Percentiles rank a stretch among this genome's conserved stretches.
Conservation (phyloP, 2,329 filamentous ascomycete species). For the Phialophora expanda region DNA sequence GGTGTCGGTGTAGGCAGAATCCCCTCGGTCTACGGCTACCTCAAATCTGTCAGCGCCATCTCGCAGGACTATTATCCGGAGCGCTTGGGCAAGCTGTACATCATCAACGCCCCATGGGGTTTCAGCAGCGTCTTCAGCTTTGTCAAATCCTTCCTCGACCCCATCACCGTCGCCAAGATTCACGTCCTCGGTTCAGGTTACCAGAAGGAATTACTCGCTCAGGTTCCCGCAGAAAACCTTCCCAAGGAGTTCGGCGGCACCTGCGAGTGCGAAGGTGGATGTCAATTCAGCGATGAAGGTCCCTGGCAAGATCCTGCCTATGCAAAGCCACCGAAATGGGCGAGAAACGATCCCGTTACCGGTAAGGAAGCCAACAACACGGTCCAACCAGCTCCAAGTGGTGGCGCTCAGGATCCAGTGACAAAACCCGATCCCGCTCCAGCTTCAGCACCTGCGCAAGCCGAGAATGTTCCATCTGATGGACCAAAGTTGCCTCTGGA, state of each 20-base stretch:
- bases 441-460: slow-evolving; percentile 25
- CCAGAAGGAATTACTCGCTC: slow-evolving; percentile 79
- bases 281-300: slow-evolving; percentile 83
- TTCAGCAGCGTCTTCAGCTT: slow-evolving; percentile 85
- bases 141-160: slow-evolving; percentile 93
- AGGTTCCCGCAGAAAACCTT: slow-evolving; percentile 88
- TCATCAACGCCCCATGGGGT: slow-evolving; percentile 98
- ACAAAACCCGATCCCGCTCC: slow-evolving; percentile 23
- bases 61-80: slow-evolving; percentile 99
- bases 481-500: slow-evolving; percentile 27
- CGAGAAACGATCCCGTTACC: slow-evolving; percentile 41
- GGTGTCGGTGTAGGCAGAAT: slow-evolving; percentile 84
- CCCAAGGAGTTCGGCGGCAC: slow-evolving; percentile 82
- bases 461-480: slow-evolving; percentile 27
- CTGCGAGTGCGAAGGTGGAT: slow-evolving; percentile 83
- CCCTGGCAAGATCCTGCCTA: slow-evolving; percentile 71
- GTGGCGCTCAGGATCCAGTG: slow-evolving; percentile 28
- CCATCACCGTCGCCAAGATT: slow-evolving; percentile 95
- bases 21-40: slow-evolving; percentile 83
- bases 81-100: slow-evolving; percentile 90
- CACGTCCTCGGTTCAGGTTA: slow-evolving; percentile 83
- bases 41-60: slow-evolving; percentile 81
- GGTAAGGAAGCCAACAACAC: slow-evolving; percentile 28
- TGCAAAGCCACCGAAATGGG: slow-evolving; percentile 53
- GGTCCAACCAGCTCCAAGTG: slow-evolving; percentile 32